A percentile compares a stretch with the other conserved stretches of the same genome.
Evolutionary conservation across 345 rosid genomes (phyloP).

Genomic region (Eucalyptus guilfoylei): DNA sequence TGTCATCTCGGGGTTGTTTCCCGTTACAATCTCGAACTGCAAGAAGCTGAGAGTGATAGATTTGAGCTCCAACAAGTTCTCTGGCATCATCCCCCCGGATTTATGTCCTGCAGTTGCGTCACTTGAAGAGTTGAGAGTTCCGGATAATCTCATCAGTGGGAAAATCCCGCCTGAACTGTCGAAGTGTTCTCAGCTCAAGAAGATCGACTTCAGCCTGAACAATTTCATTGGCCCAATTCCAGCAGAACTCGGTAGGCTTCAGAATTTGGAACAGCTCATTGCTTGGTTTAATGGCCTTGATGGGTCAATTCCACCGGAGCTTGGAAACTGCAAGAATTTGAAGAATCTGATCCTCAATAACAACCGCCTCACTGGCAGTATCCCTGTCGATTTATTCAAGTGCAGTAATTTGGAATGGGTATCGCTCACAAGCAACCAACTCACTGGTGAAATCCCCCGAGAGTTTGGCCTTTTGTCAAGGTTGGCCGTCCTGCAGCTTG

Average conservation of each 20-base stretch:
- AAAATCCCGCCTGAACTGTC: constrained; percentile 63
- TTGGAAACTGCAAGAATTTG: constrained; percentile 60
- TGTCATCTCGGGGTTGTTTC: constrained; percentile 60
- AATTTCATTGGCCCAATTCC: constrained; percentile 80
- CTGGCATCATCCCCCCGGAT: constrained; percentile 62
- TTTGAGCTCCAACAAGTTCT: constrained; percentile 67
- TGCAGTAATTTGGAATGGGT: constrained; percentile 91
- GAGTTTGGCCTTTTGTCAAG: constrained; percentile 64
- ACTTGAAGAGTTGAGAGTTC: constrained; percentile 70
- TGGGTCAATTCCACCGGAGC: constrained; percentile 64
- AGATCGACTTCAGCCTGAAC: constrained; percentile 78
- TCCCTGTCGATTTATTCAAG: constrained; percentile 62
- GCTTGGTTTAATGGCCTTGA: constrained; percentile 85
- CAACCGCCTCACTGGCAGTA: constrained; percentile 62
- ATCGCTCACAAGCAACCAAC: constrained; percentile 73
- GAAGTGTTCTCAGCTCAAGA: constrained; percentile 56
- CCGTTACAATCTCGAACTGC: constrained; percentile 50
- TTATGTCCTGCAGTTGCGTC: constrained; percentile 76
- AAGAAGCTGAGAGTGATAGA: constrained; percentile 53
- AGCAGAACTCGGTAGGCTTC: constrained; percentile 61
- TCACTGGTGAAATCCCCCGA: constrained; percentile 51
- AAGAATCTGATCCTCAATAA: constrained; percentile 83
- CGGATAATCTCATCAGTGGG: constrained; percentile 69
- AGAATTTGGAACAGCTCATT: constrained; percentile 73
- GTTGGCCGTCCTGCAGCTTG: constrained; percentile 91